These are phyloP conservation scores for Suhomyces kunorum DNA, from an alignment of 1,139 yeast species.

Conservation along the genomic window DNA sequence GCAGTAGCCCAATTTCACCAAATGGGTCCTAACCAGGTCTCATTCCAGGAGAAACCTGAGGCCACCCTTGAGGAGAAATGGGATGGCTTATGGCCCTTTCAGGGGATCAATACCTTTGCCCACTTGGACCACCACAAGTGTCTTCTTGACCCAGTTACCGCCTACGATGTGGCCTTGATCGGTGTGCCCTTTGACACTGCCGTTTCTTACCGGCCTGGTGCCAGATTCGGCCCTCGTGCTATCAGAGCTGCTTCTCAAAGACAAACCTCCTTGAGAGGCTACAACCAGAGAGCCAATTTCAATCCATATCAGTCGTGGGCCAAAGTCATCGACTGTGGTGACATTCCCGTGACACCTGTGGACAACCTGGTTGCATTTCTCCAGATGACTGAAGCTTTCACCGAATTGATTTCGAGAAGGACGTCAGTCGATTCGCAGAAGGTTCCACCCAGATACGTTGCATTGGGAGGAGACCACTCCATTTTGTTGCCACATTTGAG, in stretches of 20 bases:
- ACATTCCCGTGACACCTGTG: conserved; percentile 77
- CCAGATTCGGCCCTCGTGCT: conserved; percentile 79
- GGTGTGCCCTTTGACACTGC: conserved; percentile 85
- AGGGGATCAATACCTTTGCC: conserved; percentile 74
- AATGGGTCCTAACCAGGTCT: conserved; percentile 6
- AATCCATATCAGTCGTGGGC: conserved; percentile 75
- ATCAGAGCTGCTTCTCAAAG: conserved; percentile 74
- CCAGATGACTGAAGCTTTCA: conserved; percentile 72
- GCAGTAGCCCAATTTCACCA: conserved; percentile 1
- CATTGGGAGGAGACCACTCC: conserved; percentile 80
- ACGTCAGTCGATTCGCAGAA: conserved; percentile 21
- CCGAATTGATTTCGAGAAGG: conserved; percentile 48
- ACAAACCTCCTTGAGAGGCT: conserved; percentile 66
- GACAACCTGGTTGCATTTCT: conserved; percentile 67
- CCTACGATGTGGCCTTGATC: conserved; percentile 65
- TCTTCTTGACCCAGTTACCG: conserved; percentile 45
- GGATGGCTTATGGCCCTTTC: conserved; percentile 69
- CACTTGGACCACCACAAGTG: conserved; percentile 64
- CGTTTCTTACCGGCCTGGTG: conserved; percentile 71
- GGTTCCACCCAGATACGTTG: conserved; percentile 60
- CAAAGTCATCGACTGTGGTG: conserved; percentile 73
- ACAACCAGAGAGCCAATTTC: conserved; percentile 62
- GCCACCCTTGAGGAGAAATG: conserved; percentile 50
- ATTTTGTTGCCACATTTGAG: conserved; percentile 69
- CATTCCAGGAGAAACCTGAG: conserved; percentile 1